Base-by-base conservation (phyloP, 1,284 basidiomycete species). In the Ceratobasidium sp. region DNA sequence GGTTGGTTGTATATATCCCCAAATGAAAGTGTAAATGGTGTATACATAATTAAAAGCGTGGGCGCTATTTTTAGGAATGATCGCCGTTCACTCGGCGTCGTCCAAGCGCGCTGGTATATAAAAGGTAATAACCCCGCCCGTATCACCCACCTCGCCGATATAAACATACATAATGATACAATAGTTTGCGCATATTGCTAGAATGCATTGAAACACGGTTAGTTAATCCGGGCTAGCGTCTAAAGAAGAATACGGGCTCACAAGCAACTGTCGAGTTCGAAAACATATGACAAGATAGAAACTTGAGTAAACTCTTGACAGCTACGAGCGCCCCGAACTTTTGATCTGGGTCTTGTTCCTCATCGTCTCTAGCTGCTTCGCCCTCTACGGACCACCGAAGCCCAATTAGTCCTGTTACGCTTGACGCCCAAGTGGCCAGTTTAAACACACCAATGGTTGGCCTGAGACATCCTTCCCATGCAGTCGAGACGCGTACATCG, bases 151-250 rank as follows among this genome's bases (percentile, higher is more conserved):
- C 59, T 94, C 92, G 9, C 95, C 95, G 67, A 96, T 93, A 80
- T 96, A 96, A 47, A 96, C 94, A 78, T 96, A 96, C 48, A 95
- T 88, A 77, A 97, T 96, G 78, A 95, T 85, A 80, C 94, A 96
- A 78, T 96, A 91, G 71, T 90, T 87, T 80, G 92, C 90, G 80
- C 95, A 96, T 75, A 97, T 88, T 81, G 92, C 95, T 96, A 56
- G 11, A 77, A 64, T 64, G 8, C 51, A 7, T 17, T 45, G 47
- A 17, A 11, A 74, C 47, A 45, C 75, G 63, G 60, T n/a, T 24
- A 19, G 22, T 0, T 45, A 14, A 6, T 41, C 33, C 17, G 31
- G 50, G 50, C 27, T 53, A 41, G 11, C 19, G 44, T 15, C 8
- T 27, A 44, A n/a, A 63, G 47, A 44, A 76, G 51, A 77, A 57